Evolutionary conservation across 2,329 filamentous ascomycete genomes (phyloP).

Genomic region (Diaporthe australafricana): DNA sequence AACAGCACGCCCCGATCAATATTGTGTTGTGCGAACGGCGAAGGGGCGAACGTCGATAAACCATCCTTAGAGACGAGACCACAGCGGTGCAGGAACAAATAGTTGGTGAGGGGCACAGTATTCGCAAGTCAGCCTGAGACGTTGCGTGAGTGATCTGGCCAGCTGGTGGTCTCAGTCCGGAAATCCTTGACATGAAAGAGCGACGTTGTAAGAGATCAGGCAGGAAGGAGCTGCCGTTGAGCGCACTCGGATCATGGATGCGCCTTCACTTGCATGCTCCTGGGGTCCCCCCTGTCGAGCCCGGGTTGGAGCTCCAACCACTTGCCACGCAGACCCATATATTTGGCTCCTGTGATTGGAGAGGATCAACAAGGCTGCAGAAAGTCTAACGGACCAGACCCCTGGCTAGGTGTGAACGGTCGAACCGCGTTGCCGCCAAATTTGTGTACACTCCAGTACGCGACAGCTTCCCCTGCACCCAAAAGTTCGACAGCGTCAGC

Average conservation of each 20-base stretch:
- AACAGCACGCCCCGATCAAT: neutral
- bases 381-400: constrained; percentile 21
- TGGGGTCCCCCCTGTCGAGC: constrained; percentile 5
- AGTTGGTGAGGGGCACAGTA: neutral
- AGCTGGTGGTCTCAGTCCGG: neutral
- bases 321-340: neutral
- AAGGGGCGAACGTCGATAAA: neutral
- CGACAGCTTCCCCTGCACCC: constrained; percentile 31
- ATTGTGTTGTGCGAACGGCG: neutral
- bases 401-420: neutral
- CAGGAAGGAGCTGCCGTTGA: constrained; percentile 21
- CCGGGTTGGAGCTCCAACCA: constrained; percentile 20
- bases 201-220: constrained; percentile 1
- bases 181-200: constrained; percentile 16
- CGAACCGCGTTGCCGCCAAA: constrained; percentile 35
- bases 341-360: constrained; percentile 21
- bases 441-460: constrained; percentile 33
- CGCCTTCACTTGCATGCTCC: neutral
- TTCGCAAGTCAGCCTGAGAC: neutral
- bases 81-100: neutral
- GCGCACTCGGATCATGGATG: neutral
- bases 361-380: constrained; percentile 19
- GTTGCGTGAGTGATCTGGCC: neutral
- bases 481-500: constrained; percentile 30
- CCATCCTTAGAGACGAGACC: neutral